Conservation (phyloP, 2,329 filamentous ascomycete genomes). For the Hirsutella thompsonii region DNA sequence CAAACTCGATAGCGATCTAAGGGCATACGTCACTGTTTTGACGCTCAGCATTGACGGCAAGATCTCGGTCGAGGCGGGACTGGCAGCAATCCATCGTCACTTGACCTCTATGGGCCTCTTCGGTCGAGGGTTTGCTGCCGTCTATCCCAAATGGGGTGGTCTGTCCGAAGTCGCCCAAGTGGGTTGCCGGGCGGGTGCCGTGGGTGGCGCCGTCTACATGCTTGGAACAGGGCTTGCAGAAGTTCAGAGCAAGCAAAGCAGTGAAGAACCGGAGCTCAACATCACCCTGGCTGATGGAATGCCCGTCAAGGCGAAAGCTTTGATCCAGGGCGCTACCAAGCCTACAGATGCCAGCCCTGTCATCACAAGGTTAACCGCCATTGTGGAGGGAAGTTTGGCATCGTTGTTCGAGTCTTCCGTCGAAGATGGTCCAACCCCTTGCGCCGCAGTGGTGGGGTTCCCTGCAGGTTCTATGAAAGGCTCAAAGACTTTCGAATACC, state of each 20-base stretch:
- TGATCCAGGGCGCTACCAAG: constrained; percentile 33
- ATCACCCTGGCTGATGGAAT: constrained; percentile 45
- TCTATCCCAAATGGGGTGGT: constrained; percentile 89
- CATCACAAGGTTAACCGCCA: constrained; percentile 49
- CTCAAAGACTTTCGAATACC: constrained; percentile 23
- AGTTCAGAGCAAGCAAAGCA: constrained; percentile 7
- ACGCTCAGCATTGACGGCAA: constrained; percentile 59
- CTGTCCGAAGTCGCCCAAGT: constrained; percentile 83
- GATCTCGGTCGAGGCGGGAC: constrained; percentile 49
- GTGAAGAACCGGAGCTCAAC: constrained; percentile 19
- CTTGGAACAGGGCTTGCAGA: constrained; percentile 54
- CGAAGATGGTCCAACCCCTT: constrained; percentile 66
- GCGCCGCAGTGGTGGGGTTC: constrained; percentile 58
- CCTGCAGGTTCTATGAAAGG: constrained; percentile 35
- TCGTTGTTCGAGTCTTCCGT: constrained; percentile 56
- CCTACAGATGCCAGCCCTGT: constrained; percentile 14
- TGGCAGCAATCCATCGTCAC: constrained; percentile 66
- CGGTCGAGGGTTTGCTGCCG: constrained; percentile 76
- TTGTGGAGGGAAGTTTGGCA: constrained; percentile 54
- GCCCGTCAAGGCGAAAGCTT: constrained; percentile 37
- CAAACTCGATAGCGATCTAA: constrained; percentile 54
- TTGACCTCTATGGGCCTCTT: constrained; percentile 78
- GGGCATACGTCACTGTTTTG: constrained; percentile 50
- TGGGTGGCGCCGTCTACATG: constrained; percentile 85
- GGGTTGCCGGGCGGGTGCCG: constrained; percentile 77